Base-by-base conservation (phyloP, 2,329 filamentous ascomycete species). In the Hymenotorrendiella dingleyae region DNA sequence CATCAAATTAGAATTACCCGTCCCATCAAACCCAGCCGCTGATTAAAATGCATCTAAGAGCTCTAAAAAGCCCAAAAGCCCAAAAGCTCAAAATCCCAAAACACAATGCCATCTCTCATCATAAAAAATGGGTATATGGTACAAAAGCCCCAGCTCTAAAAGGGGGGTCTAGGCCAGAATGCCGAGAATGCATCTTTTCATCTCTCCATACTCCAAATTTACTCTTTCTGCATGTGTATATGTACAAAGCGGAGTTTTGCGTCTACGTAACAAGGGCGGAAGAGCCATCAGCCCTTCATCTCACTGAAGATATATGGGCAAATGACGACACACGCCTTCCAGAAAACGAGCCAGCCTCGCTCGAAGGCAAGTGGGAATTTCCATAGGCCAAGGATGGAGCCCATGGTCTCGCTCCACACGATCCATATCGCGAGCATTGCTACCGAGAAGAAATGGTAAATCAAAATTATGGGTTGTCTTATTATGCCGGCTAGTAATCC, bases 371-470 rank as follows among this genome's bases (percentile, higher is more conserved):
- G 47, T 0, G 87, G 85, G 30, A 82, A 66, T 57, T 77, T 78
- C 65, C 70, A 72, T 14, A 78, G 56, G 51, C 56, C 35, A 0
- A 70, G 69, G 1, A 72, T 54, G 48, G 73, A 62, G 59, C 73
- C 70, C 50, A 81, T 65, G 46, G 79, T 65, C 10, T 62, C 53
- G 11, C 40, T 23, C 52, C 54, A 41, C 55, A 52, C 56, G 54
- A 81, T 59, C 84, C 86, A 94, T 52, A 97, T 88, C 20, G 84
- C 81, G 52, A 94, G 76, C 54, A 97, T 80, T 3, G 93, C 93
- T 23, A 98, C 93, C 21, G 82, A 78, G 68, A 96, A 98, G 70
- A 98, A 98, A 66, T 98, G 93, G 62, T 84, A 86, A 55, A 93
- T 82, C 28, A 98, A 78, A 28, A 89, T 75, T 39, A 81, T 64